Evolutionary conservation across 2,329 filamentous ascomycete genomes (phyloP).

Genomic region (Lecanicillium sp.): DNA sequence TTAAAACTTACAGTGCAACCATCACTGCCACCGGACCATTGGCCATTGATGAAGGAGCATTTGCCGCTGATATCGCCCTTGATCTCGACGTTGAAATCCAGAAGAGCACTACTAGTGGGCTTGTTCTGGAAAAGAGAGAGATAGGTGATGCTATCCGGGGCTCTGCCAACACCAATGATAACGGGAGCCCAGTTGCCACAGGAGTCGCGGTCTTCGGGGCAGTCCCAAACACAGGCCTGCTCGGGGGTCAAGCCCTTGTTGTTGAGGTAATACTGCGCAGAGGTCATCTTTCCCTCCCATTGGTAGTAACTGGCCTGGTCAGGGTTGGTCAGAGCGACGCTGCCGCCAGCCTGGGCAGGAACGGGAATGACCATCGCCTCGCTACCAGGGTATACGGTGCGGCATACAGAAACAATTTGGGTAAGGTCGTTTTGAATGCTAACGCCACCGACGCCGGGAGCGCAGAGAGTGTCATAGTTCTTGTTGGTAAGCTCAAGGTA

Average conservation of each 20-base stretch:
- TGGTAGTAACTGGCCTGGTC: conserved; percentile 64
- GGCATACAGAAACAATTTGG: conserved; percentile 67
- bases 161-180: conserved; percentile 75
- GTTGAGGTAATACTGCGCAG: conserved; percentile 97
- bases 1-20: conserved; percentile 85
- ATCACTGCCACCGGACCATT: conserved; percentile 47
- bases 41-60: conserved; percentile 60
- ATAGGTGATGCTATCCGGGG: conserved; percentile 58
- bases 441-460: conserved; percentile 61
- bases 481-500: conserved; percentile 72
- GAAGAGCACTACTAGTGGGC: conserved; percentile 61
- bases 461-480: conserved; percentile 63
- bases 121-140: conserved; percentile 79
- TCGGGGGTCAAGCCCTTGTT: conserved; percentile 59
- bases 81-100: conserved; percentile 77
- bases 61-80: conserved; percentile 49
- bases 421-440: conserved; percentile 67
- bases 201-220: conserved; percentile 37
- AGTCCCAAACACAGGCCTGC: conserved; percentile 70
- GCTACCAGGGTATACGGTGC: conserved; percentile 91
- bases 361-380: conserved; percentile 83
- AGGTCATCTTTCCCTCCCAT: conserved; percentile 68
- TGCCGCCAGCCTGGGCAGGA: conserved; percentile 50
- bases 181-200: conserved; percentile 82
- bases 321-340: conserved; percentile 65